Evolutionary conservation across 441 rosid genomes (phyloP), one percentile per base, ranked within the genome.

Genomic region (Pelargonium australe): DNA sequence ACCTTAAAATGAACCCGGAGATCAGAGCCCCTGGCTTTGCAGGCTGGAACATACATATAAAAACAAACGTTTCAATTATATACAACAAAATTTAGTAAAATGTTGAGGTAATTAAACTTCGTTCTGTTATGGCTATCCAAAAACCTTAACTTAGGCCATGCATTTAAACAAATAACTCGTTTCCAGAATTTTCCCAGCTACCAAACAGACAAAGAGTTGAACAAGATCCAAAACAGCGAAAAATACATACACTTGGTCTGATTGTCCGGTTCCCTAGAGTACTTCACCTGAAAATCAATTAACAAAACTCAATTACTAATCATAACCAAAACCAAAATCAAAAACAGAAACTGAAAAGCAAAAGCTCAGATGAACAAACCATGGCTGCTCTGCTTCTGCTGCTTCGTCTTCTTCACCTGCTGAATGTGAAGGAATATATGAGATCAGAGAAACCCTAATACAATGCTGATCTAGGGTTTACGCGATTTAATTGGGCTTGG

Each of bases 1-100:
- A 84, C 95, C 91, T 89, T 89, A 70, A 89, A 89, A 75, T 87
- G 95, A 70, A 84, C 89, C 64, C 92, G 80, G 60, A 85, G 89
- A 75, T 89, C 89, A 14, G 90, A 80, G 44, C 90, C 92, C 73
- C 90, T 82, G 1, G 92, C 86, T 85, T 83, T 89, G 83, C 92
- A 84, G 57, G 95, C 95, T 89, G 83, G 67, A 72, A 19, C 75
- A 73, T 4, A 37, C 65, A 34, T 20, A 72, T 0, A 13, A 9
- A 20, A 17, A 14, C 7, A 5, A 53, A 53, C 0, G 37, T 2
- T 3, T 31, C 37, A 31, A 31, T 31, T 31, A 31, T 31, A 3
- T 31, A 3, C 1, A 37, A 37, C 41, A 37, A 37, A 37, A 37
- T 5, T 37, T 5, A 37, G 8, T 37, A 28, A 28, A 28, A 28